Evolutionary conservation across 495 filamentous ascomycete species (phyloP), one percentile per base, ranked within the genome.

Genomic region (Aspergillus sparsus): DNA sequence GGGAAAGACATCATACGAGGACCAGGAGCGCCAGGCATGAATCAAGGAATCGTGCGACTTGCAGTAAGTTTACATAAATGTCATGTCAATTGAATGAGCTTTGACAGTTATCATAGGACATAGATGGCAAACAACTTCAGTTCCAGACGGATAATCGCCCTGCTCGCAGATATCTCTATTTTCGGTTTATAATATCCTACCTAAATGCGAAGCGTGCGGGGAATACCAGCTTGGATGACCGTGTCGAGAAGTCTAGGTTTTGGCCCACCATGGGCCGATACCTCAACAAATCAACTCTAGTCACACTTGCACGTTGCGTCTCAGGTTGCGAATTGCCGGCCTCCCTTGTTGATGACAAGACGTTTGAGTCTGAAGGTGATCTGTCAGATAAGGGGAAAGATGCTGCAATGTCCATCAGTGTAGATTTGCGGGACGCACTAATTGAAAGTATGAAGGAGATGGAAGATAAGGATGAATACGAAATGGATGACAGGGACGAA

Each of bases 241-340:
- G 3, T 11, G 51, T 41, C 1, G 15, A 41, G 7, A 39, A 15
- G 32, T 21, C 34, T 7, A 31, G 12, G 0, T 54, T 42, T 10
- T 54, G 51, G 51, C 51, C 35, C 51, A 41, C 51, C n/a, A 5
- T 41, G 9, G 35, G 51, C 9, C 34, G 34, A 1, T 54, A 42
- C 3, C 21, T 42, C 9, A 0, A 42, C 34, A 39, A 21, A 10
- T 54, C 51, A 3, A 54, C 51, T 10, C 15, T 42, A 0, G 34
- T 39, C 1, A 41, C 51, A 15, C 51, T 54, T 7, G 51, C 51
- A 6, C 33, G 34, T 4, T 41, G 34, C 35, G 34, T 54, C 27
- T 54, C 51, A 6, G 51, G 33, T 21, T 7, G 5, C 16, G 34
- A 54, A 11, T 31, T 54, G 7, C 51, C 34, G n/a, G 27, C 34